A percentile compares a stretch with the other conserved stretches of the same genome.
Evolutionary conservation across 129 eudicot genomes (phyloP).

Genomic region (Oenanthe sinensis): DNA sequence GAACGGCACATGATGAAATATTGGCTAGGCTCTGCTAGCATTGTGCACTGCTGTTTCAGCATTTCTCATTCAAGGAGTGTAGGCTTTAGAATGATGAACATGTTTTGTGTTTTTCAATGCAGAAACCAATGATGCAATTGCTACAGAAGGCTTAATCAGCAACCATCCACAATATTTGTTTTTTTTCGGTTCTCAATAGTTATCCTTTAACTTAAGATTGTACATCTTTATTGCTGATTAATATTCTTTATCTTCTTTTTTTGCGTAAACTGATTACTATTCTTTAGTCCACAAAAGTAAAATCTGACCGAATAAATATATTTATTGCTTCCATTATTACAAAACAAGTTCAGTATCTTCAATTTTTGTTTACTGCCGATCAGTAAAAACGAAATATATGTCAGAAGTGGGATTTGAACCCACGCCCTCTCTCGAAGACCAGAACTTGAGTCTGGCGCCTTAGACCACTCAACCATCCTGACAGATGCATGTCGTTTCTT

Average conservation of each 20-base stretch:
- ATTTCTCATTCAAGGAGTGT: neutral
- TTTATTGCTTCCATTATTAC: neutral
- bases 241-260: neutral
- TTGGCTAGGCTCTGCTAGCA: neutral
- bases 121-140: neutral
- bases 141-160: neutral
- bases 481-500: no score
- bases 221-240: neutral
- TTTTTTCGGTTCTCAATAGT: neutral
- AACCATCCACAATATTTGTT: neutral
- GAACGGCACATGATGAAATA: neutral
- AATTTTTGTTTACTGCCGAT: no score
- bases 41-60: neutral
- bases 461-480: slow-evolving; percentile 99
- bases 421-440: slow-evolving; percentile 97
- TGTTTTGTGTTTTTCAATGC: neutral
- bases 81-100: neutral
- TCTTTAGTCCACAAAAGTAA: neutral
- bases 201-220: neutral
- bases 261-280: neutral
- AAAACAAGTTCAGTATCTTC: neutral
- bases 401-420: slow-evolving; percentile 99
- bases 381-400: slow-evolving; percentile 11
- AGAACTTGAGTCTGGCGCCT: slow-evolving; percentile 99
- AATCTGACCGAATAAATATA: no score